Evolutionary conservation across 495 filamentous ascomycete species (phyloP), one percentile per base, ranked within the genome.

Genomic region (Lineolata rhizophorae): DNA sequence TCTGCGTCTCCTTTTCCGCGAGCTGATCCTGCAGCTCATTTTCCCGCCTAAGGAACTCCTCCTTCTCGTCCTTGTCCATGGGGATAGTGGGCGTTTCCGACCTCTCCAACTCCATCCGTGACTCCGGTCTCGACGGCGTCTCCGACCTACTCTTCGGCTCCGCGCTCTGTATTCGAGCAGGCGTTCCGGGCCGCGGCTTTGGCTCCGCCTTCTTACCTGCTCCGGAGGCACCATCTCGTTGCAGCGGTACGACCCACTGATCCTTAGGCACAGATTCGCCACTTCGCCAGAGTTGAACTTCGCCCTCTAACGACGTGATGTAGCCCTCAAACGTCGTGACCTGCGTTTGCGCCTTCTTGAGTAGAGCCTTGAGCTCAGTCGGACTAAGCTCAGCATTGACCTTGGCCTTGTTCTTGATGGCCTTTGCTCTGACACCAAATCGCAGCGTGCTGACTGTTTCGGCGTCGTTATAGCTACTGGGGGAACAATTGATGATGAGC

Each of bases 351-450:
- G 83, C 78, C 55, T 91, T 93, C 52, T 74, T 80, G 43, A 97
- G 65, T 45, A 91, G 61, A 34, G 70, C 62, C 58, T 95, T 95
- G 60, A 97, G 63, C 49, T 97, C 90, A 4, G 78, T 70, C 8
- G 87, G 87, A 47, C 85, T 94, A 40, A 95, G 65, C 49, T 97
- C 87, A 26, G 83, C 84, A 50, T 97, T 97, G 61, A 97, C 74
- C 78, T 94, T 95, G 48, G 87, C 87, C 62, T 94, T 95, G 58
- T 97, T 95, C 73, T 97, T 94, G 55, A 97, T 97, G 0, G 83
- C 74, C 63, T 97, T 97, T 25, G 87, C 87, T 43, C 87, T 64
- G 51, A 93, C 85, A 63, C 87, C 87, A 51, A 97, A 97, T 18
- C 85, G 70, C 28, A 97, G 60, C 5, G 87, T 97, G 20, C 82